Evolutionary conservation across 2,329 filamentous ascomycete genomes (phyloP).

Genomic region (Hypoxylon sp.): DNA sequence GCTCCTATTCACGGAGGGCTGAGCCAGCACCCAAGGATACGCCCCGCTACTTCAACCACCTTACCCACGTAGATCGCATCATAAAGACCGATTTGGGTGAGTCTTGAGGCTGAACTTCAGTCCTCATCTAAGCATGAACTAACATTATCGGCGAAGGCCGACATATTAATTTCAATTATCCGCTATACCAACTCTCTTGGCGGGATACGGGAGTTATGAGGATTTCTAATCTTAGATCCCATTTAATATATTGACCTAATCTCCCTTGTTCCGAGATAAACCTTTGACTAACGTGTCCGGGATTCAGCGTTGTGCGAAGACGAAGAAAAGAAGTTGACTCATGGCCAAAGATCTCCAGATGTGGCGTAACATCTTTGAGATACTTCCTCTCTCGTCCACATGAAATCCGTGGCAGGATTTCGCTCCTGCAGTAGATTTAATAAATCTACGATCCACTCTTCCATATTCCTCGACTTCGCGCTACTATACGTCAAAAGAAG

Average conservation of each 20-base stretch:
- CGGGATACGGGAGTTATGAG: not conserved
- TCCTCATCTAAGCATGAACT: not conserved
- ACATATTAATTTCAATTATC: not conserved
- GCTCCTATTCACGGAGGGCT: not conserved
- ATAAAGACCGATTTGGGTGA: constrained; percentile 4
- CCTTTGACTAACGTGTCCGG: not conserved
- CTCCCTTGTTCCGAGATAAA: not conserved
- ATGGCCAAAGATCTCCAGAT: constrained; percentile 7
- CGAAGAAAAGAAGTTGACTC: not conserved
- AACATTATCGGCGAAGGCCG: not conserved
- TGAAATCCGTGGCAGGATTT: constrained; percentile 16
- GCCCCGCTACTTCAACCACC: not conserved
- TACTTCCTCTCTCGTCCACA: constrained; percentile 25
- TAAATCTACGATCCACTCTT: constrained; percentile 20
- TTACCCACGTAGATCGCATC: not conserved
- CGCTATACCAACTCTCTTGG: not conserved
- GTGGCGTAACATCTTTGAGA: constrained; percentile 14
- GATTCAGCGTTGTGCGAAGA: not conserved
- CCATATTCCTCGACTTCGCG: constrained; percentile 11
- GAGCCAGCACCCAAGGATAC: not conserved
- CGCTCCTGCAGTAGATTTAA: constrained; percentile 14
- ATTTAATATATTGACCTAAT: not conserved
- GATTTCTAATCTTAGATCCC: not conserved
- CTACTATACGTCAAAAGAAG: constrained; percentile 21
- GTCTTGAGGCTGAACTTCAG: constrained; percentile 1